phyloP scores from a whole-genome alignment of 345 rosid species.

The Physaria fendleri region DNA sequence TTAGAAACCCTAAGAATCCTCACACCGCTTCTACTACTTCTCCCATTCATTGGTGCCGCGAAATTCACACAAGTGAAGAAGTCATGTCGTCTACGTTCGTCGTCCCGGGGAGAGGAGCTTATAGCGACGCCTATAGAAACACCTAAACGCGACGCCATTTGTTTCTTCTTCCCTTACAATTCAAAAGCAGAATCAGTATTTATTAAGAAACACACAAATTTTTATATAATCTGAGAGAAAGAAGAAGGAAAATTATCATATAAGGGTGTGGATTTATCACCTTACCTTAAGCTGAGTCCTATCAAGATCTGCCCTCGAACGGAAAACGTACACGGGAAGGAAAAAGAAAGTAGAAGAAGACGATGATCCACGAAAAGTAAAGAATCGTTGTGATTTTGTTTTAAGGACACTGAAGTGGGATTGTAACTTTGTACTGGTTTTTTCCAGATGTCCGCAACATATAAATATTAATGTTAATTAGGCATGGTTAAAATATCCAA shows the following conservation, averaged over 20 bases:
- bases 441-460: neutral
- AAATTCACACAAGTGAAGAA: neutral
- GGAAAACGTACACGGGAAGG: neutral
- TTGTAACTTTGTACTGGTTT: neutral
- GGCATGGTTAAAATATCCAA: no score
- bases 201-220: neutral
- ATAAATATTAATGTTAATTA: no score
- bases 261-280: neutral
- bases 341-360: neutral
- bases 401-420: neutral
- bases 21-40: conserved; percentile 10
- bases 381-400: neutral
- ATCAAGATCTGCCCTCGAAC: conserved; percentile 19
- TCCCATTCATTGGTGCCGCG: conserved; percentile 2
- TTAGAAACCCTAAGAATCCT: conserved; percentile 35
- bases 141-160: conserved; percentile 42
- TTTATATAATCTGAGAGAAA: neutral
- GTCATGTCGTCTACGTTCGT: neutral
- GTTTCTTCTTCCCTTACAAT: neutral
- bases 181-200: neutral
- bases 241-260: neutral
- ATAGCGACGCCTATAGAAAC: conserved; percentile 34
- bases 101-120: conserved; percentile 11
- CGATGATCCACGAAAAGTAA: neutral
- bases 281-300: conserved; percentile 5